Base-by-base conservation (phyloP, 805 yeast genomes). In the Starmerella bombicola region DNA sequence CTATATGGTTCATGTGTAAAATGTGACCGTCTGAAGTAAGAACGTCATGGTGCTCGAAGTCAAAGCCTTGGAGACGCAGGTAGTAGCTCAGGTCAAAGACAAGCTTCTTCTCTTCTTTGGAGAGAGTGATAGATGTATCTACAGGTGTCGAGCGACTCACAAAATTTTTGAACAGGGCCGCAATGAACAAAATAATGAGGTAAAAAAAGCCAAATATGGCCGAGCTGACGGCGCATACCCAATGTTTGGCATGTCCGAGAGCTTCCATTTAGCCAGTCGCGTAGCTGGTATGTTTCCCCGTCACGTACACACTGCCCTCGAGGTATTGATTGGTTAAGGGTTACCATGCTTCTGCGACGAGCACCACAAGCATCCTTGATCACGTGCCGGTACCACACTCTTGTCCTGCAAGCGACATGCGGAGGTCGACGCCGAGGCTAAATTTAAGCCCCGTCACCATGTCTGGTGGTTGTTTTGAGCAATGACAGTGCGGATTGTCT, bases 21-120 rank as follows among this genome's bases (percentile, higher is more conserved):
- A 75, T 64, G 56, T 73, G 85, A 1, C 95, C 95, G 58, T 91
- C 97, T 13, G 67, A 66, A 0, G 97, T 86, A 8, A 72, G 64
- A 2, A 85, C 65, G 24, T 66, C 70, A 54, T 71, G 74, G 41
- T 70, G 76, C 33, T 68, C 69, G 28, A 84, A 63, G 13, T 70
- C 75, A 15, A 81, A 61, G 1, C 76, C 80, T 37, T 77, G 61
- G 23, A 76, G 66, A 30, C 65, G 62, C 13, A 80, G 78, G 55
- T 86, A 88, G 55, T 80, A 83, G 20, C 70, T 57, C 37, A 88
- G 61, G 46, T 78, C 77, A 18, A 74, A 68, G 12, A 63, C 63
- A 9, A 75, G 59, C 41, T 50, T 56, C 8, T 49, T 40, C 29
- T 67, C 71, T 15, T 52, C 51, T 16, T 59, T 55, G 10, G 58